Conservation (phyloP, 2,329 filamentous ascomycete genomes). For the Zymoseptoria ardabiliae region DNA sequence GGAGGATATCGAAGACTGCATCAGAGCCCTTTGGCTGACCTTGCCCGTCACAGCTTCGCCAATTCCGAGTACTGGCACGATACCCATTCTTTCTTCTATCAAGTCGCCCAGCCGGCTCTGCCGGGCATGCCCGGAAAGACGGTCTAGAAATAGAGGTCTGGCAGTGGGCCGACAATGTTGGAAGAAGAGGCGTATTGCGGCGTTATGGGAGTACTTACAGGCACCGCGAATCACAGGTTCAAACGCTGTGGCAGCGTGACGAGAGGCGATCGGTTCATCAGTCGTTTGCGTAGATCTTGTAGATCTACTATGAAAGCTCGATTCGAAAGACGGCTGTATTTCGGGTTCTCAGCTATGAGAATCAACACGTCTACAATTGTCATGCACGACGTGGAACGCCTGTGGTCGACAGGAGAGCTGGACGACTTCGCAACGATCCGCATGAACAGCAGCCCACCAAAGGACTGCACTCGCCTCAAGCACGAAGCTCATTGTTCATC, state of each 20-base stretch:
- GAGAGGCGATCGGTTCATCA: background rate
- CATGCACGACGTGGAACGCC: background rate
- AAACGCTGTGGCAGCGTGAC: background rate
- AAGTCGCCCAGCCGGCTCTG: slow-evolving; percentile 14
- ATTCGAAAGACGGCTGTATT: background rate
- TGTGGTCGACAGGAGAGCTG: background rate
- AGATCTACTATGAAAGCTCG: background rate
- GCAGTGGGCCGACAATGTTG: background rate
- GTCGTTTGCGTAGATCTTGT: background rate
- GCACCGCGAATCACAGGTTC: background rate
- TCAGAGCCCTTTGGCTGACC: background rate
- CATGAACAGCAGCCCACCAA: background rate
- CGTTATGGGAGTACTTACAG: background rate
- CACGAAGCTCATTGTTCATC: background rate
- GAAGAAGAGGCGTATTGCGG: background rate
- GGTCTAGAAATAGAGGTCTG: background rate
- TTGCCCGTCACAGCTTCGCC: slow-evolving; percentile 19
- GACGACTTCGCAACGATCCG: background rate
- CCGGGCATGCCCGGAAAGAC: slow-evolving; percentile 11
- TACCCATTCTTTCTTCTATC: slow-evolving; percentile 20
- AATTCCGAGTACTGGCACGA: slow-evolving; percentile 22
- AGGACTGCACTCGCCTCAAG: background rate
- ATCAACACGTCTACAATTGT: background rate
- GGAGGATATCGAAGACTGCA: background rate
- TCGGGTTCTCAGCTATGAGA: background rate